Conservation (phyloP, 108 stramenopile genomes). For the Schizochytrium sp. region DNA sequence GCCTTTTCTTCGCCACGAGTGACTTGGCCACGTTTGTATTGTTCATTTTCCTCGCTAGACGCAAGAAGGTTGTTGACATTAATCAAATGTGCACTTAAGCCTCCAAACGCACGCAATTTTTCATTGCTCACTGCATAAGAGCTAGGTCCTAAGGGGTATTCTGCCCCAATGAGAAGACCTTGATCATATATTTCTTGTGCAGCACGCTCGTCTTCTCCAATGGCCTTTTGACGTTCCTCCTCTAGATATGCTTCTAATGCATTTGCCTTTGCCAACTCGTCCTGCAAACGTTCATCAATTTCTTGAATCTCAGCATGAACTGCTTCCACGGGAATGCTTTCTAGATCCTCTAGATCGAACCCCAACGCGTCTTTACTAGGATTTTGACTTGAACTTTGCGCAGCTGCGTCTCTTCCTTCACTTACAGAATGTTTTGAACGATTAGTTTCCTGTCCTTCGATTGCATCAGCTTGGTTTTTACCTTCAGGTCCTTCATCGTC, state of each 20-base stretch:
- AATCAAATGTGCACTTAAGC: neutral
- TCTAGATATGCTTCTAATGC: neutral
- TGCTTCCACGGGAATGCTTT: neutral
- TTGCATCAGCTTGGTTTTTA: neutral
- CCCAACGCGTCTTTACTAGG: neutral
- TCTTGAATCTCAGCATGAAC: neutral
- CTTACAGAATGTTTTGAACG: neutral
- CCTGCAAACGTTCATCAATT: neutral
- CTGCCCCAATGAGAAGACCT: constrained; percentile 39
- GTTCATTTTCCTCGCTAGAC: neutral
- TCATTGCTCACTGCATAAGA: neutral
- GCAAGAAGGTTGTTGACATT: neutral
- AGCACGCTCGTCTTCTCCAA: neutral
- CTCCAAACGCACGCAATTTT: neutral
- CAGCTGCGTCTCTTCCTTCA: neutral
- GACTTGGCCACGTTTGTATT: constrained; percentile 4
- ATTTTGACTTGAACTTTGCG: neutral
- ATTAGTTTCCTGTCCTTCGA: neutral
- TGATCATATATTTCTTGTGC: constrained; percentile 1
- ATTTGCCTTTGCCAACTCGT: neutral
- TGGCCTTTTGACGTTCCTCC: neutral
- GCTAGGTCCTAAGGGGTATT: constrained; percentile 31
- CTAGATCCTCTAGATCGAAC: neutral
- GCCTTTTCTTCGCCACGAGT: neutral
- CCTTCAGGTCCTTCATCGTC: neutral